Evolutionary conservation across 2,329 filamentous ascomycete species (phyloP), one percentile per base, ranked within the genome.

Genomic region (Claviceps cyperi): DNA sequence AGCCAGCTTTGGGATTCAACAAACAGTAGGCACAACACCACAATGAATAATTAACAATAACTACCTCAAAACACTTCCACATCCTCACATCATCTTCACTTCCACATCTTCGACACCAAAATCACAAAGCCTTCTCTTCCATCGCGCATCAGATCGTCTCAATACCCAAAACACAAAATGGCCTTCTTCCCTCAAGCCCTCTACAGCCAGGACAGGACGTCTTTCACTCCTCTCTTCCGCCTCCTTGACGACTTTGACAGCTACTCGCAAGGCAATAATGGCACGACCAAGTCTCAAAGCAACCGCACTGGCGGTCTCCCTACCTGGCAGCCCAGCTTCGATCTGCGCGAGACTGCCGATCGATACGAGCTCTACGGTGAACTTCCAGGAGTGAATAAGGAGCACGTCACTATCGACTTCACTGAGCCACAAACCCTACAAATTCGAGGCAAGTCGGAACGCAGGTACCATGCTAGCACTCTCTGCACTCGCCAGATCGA

Each of bases 291-390:
- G 46, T 60, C 59, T 36, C 59, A 59, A 46, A 50, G 52, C 28
- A 56, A 53, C 46, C 63, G 60, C 32, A 59, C 59, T 44, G 51
- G 53, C 28, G 56, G 54, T 51, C 57, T 75, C 46, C 72, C 70
- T 45, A 70, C 76, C 60, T 90, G 88, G 76, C 76, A 78, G 51
- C 86, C 86, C 50, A 84, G 81, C 66, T 91, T 91, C 61, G 86
- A 91, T 59, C 74, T 90, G 54, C 81, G 78, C 63, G 86, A 92
- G 69, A 77, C 76, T 13, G 75, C 76, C 53, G 67, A 78, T 5
- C 64, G 71, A 55, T 91, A 88, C 62, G 82, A 91, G 66, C 81
- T 91, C 19, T 80, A 90, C 59, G 86, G 86, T 59, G 86, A 91
- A 66, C 78, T 91, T 5, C 82, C 86, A 0, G 86, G 86, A 50